Evolutionary conservation across 192 early-diverging fungal genomes (phyloP), one percentile per base, ranked within the genome.

Genomic region (Coemansia sp.): DNA sequence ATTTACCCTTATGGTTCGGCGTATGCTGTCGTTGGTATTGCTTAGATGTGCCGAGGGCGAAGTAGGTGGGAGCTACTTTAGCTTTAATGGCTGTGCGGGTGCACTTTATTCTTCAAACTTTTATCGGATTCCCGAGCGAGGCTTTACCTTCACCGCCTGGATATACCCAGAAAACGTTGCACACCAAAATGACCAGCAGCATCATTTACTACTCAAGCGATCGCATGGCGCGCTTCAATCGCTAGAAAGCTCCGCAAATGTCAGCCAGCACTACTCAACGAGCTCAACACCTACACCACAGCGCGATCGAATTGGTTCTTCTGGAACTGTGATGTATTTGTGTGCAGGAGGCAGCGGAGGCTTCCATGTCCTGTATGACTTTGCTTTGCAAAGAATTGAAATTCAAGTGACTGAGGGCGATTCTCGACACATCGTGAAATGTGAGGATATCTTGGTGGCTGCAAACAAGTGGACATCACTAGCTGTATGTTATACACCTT

Each of bases 91-190:
- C 21, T 13, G 49, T 23, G 30, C 57, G 1, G 65, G 57, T 7
- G 49, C 62, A 8, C 29, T 77, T 12, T 31, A 39, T 16, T 33
- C 58, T 16, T 58, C 70, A 26, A 45, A 65, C 25, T 71, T 71
- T 39, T 57, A 61, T n/a, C 69, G 70, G 6, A 53, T 77, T 31
- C 58, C 75, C 0, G 75, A 77, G 58, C 59, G 53, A 12, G 75
- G 75, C 3, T 71, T 77, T 35, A 68, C 75, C 10, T 71, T 77
- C 28, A 29, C 66, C 6, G 62, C 58, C 3, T 77, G 75, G 75
- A 31, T 77, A 26, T 35, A 42, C 53, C 58, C 75, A 13, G 62
- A 71, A 31, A 15, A 16, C 28, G 12, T 23, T 13, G 29, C 43
- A 20, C 18, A 25, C 16, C 33, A 39, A 20, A 52, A 12, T 34